Percentiles rank a stretch among this genome's conserved stretches.
Conservation (phyloP, 2,329 filamentous ascomycete species). For the Pseudogymnoascus pannorum region DNA sequence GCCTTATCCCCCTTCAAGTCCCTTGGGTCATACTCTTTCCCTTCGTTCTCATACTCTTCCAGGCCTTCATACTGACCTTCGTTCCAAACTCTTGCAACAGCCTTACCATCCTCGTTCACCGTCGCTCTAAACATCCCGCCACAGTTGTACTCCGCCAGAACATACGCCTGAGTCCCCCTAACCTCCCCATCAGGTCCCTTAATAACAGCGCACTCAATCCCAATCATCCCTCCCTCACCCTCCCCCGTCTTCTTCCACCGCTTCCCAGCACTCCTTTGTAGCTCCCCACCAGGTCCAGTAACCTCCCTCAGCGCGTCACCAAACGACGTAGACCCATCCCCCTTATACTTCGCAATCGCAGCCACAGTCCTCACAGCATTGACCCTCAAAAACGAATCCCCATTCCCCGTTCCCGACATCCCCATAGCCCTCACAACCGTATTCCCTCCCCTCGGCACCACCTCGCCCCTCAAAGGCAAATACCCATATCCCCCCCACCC, state of each 20-base stretch:
- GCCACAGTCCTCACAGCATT: slow-evolving; percentile 65
- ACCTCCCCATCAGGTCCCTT: slow-evolving; percentile 37
- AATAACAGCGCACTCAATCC: slow-evolving; percentile 55
- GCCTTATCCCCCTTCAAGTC: slow-evolving; percentile 23
- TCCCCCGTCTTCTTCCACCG: slow-evolving; percentile 69
- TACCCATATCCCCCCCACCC: slow-evolving; percentile 15
- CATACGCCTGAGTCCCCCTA: slow-evolving; percentile 38
- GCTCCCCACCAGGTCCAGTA: slow-evolving; percentile 62
- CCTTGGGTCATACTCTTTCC: slow-evolving; percentile 25
- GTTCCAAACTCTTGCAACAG: slow-evolving; percentile 50
- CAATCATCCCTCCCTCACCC: slow-evolving; percentile 80
- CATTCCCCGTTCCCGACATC: slow-evolving; percentile 77
- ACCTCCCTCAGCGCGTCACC: slow-evolving; percentile 55
- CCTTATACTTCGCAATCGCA: slow-evolving; percentile 59
- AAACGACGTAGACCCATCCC: slow-evolving; percentile 33
- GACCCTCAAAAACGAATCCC: slow-evolving; percentile 74
- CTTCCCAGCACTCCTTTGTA: slow-evolving; percentile 66
- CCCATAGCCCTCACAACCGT: slow-evolving; percentile 36
- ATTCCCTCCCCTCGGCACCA: slow-evolving; percentile 13
- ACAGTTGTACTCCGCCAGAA: slow-evolving; percentile 77
- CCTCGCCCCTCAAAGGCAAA: not conserved
- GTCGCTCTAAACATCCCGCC: slow-evolving; percentile 83
- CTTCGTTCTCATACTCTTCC: slow-evolving; percentile 27
- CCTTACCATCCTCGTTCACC: slow-evolving; percentile 53
- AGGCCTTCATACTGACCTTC: slow-evolving; percentile 24